Base-by-base conservation (phyloP, 768 basidiomycete species). In the Boletus pseudopeckii region DNA sequence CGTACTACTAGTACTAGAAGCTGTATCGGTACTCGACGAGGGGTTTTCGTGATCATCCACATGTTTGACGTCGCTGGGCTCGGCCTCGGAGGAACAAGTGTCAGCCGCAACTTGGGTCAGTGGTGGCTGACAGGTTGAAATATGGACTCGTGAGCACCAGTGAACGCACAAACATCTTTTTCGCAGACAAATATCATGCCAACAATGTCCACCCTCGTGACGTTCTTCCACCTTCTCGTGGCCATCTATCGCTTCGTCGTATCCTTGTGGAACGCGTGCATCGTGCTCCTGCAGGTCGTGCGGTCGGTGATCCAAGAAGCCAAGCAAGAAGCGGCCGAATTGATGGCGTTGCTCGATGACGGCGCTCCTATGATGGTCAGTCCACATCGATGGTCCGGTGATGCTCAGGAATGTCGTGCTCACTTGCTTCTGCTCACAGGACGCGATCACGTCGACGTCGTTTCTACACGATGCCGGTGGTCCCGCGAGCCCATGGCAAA, bases 321-420 rank as follows among this genome's bases (percentile, higher is more conserved):
- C 22, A 50, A 47, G 30, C 40, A 56, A 53, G 64, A 66, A 39
- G 56, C 63, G 9, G n/a, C 4, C 18, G 60, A 59, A 20, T 11
- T 56, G 50, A 54, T 62, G 48, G 48, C 48, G 7, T 17, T 56
- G 43, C 53, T 64, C 36, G 64, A 60, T 8, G 46, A 45, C 4
- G 37, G 11, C 0, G 36, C 15, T 2, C 26, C 55, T 7, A 33
- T 50, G 26, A 47, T 47, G 63, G 63, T 64, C 33, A 55, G 59
- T 18, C 43, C 18, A 4, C 7, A 28, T 51, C 18, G 13, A 28
- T 17, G 11, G 7, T 7, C 17, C 4, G 6, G 32, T 18, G n/a
- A n/a, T 1, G 13, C 11, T n/a, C n/a, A n/a, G n/a, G n/a, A n/a
- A n/a, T n/a, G 18, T 11, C 17, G 18, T 18, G 24, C 51, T 64